Evolutionary conservation across 1,284 basidiomycete species (phyloP).

Genomic region (Cutaneotrichosporon cyanovorans): DNA sequence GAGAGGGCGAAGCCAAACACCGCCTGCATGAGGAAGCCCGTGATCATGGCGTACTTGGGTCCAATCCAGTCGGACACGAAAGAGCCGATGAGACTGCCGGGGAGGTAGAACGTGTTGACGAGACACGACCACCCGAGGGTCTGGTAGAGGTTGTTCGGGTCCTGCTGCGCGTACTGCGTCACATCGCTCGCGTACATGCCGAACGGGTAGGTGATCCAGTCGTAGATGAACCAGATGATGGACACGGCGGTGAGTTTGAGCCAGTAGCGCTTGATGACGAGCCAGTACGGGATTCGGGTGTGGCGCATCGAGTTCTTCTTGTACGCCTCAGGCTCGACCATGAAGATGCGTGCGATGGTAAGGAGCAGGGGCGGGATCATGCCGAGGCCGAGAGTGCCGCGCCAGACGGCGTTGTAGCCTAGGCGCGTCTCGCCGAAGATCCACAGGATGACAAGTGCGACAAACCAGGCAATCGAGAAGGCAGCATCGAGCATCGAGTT

Average conservation of each 20-base stretch:
- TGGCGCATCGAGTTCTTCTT: slow-evolving; percentile 57
- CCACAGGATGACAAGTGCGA: slow-evolving; percentile 76
- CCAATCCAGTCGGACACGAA: slow-evolving; percentile 38
- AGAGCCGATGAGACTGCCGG: slow-evolving; percentile 29
- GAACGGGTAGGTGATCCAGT: slow-evolving; percentile 52
- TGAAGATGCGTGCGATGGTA: slow-evolving; percentile 76
- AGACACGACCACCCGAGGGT: slow-evolving; percentile 43
- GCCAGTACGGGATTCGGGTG: slow-evolving; percentile 54
- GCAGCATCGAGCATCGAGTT: slow-evolving; percentile 84
- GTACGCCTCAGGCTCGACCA: slow-evolving; percentile 60
- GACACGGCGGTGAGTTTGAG: slow-evolving; percentile 27
- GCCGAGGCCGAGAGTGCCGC: slow-evolving; percentile 80
- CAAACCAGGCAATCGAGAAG: slow-evolving; percentile 70
- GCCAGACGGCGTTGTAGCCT: slow-evolving; percentile 64
- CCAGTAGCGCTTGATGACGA: slow-evolving; percentile 70
- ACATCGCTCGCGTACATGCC: slow-evolving; percentile 70
- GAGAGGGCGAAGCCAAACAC: slow-evolving; percentile 81
- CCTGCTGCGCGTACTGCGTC: slow-evolving; percentile 16
- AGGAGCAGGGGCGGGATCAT: slow-evolving; percentile 68
- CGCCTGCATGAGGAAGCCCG: slow-evolving; percentile 62
- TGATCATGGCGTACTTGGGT: slow-evolving; percentile 61
- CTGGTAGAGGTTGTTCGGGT: slow-evolving; percentile 27
- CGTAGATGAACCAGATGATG: slow-evolving; percentile 64
- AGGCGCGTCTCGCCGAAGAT: slow-evolving; percentile 77
- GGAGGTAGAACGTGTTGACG: slow-evolving; percentile 49